Base-by-base conservation (phyloP, 2,329 filamentous ascomycete genomes). In the Corinectria fuckeliana region DNA sequence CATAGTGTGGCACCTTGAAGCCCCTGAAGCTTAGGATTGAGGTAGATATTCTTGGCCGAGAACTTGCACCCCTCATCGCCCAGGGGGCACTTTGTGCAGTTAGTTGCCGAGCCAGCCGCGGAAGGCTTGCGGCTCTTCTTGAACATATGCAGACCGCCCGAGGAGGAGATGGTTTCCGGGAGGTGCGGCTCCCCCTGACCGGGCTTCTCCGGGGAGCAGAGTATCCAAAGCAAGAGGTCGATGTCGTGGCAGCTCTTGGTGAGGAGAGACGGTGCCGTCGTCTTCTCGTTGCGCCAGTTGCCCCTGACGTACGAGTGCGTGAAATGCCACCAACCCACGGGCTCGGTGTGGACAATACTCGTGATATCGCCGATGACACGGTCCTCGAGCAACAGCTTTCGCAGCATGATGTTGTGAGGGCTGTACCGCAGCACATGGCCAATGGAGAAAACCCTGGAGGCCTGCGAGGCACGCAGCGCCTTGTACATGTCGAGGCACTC, bases 191-290 rank as follows among this genome's bases (percentile, higher is more conserved):
- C 74, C 7, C 75, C 75, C 1, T 76, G 69, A 11, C 80, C 77
- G 0, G 79, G 74, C 53, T 76, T 77, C 13, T 73, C 72, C 0
- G 92, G 91, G 1, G 91, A 92, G 71, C 89, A 94, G 10, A 98
- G 83, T 45, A 98, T 79, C 95, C 95, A 99, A 14, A 98, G 81
- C 4, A 98, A 78, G 57, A 98, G 87, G 72, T 99, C 95, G 49
- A 99, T 91, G 69, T 99, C 95, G 71, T 99, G 95, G 68, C 95
- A 98, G 59, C 92, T 96, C 77, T 98, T 99, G 3, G 94, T 97
- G 26, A 99, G 82, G 2, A 99, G 82, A 1, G 91, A 94, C 6
- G 89, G 94, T 21, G 85, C 93, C n/a, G 85, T 88, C 5, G 80
- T 89, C 0, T 87, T 89, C 65, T 92, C 88, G 63, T 91, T 91